These are phyloP conservation scores for Salvia miltiorrhiza DNA, from an alignment of 257 asterid species.

Conservation along the genomic window DNA sequence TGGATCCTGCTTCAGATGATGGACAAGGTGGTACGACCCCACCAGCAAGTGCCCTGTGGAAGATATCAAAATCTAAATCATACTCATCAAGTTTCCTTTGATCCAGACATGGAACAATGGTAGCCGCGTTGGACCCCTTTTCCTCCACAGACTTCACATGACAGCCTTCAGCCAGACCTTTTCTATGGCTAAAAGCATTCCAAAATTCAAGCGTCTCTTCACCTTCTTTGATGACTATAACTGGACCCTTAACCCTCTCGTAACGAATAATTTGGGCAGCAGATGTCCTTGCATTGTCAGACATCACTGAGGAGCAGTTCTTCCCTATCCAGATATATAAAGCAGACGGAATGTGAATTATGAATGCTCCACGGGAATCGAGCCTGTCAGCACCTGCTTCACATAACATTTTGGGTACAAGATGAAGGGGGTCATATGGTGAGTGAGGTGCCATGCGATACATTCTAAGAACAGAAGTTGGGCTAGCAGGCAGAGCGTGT, in stretches of 20 bases:
- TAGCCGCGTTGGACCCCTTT: conserved; percentile 6
- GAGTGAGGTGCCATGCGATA: conserved; percentile 91
- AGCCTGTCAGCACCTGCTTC: conserved; percentile 51
- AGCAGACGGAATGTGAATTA: conserved; percentile 70
- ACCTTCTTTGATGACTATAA: conserved; percentile 51
- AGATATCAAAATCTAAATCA: conserved; percentile 74
- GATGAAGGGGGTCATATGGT: conserved; percentile 88
- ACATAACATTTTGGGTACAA: conserved; percentile 44
- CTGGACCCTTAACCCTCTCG: conserved; percentile 70
- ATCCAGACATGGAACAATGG: conserved; percentile 11
- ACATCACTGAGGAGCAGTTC: conserved; percentile 56
- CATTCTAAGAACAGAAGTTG: conserved; percentile 71
- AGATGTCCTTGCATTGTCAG: conserved; percentile 66
- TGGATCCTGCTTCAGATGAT: conserved; percentile 48
- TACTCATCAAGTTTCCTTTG: conserved; percentile 53
- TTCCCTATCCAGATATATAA: conserved; percentile 81
- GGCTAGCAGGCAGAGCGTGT: conserved; percentile 89
- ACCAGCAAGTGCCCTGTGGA: conserved; percentile 60
- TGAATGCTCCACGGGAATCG: conserved; percentile 91
- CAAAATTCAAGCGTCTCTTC: conserved; percentile 78
- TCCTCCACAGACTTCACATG: conserved; percentile 20
- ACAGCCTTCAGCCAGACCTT: conserved; percentile 30
- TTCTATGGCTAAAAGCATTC: conserved; percentile 60
- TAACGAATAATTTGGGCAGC: conserved; percentile 78
- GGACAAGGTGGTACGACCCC: conserved; percentile 81